Percentiles rank a stretch among this genome's conserved stretches.
phyloP scores from a whole-genome alignment of 2,329 filamentous ascomycete species.

The Chrysosporium keratinophilum region DNA sequence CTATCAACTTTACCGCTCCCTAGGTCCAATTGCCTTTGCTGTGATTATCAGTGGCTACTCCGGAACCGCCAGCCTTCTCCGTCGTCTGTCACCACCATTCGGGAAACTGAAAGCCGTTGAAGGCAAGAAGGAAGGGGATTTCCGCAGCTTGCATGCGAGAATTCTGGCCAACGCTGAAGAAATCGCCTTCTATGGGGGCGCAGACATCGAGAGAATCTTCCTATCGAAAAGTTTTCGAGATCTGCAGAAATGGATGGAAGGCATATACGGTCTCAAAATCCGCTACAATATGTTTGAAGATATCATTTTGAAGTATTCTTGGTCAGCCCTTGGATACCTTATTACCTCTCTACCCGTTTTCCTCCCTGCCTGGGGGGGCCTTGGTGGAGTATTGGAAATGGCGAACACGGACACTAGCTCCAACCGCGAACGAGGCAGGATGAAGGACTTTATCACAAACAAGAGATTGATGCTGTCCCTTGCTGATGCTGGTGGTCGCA shows the following conservation, averaged over 20 bases:
- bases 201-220: conserved; percentile 88
- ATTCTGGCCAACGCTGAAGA: conserved; percentile 96
- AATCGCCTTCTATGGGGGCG: conserved; percentile 92
- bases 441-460: conserved; percentile 99
- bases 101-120: conserved; percentile 95
- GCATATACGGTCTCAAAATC: conserved; percentile 95
- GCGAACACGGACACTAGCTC: conserved; percentile 34
- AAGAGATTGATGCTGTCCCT: conserved; percentile 96
- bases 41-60: conserved; percentile 90
- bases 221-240: conserved; percentile 87
- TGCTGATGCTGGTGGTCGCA: conserved; percentile 86
- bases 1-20: conserved; percentile 85
- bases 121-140: conserved; percentile 88
- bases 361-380: conserved; percentile 82
- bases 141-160: conserved; percentile 78
- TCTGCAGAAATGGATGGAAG: conserved; percentile 93
- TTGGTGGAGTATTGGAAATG: conserved; percentile 63
- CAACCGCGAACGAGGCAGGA: conserved; percentile 67
- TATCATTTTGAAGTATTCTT: conserved; percentile 95
- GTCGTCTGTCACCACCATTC: conserved; percentile 84
- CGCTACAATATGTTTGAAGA: conserved; percentile 98
- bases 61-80: conserved; percentile 78
- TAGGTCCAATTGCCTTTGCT: conserved; percentile 77
- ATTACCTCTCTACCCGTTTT: conserved; percentile 89
- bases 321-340: conserved; percentile 95